Percentiles rank a stretch among this genome's conserved stretches.
These are phyloP conservation scores for Piper betle DNA, from an alignment of 164 flowering plant genomes.

Conservation along the genomic window DNA sequence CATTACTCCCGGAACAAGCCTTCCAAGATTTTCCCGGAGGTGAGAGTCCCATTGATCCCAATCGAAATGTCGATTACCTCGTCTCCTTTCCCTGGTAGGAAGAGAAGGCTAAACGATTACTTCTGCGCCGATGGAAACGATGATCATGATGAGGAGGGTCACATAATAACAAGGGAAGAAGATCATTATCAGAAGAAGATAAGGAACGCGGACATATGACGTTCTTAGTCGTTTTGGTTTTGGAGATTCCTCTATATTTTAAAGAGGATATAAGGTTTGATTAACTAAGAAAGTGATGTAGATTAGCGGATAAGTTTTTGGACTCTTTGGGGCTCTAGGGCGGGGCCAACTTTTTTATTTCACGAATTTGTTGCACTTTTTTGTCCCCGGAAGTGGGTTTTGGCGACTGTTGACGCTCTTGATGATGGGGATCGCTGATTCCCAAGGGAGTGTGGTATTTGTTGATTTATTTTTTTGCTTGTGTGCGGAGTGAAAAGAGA, in stretches of 20 bases:
- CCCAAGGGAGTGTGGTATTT: conserved; percentile 60
- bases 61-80: conserved; percentile 13
- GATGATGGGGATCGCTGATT: conserved; percentile 40
- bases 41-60: conserved; percentile 38
- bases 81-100: conserved; percentile 32
- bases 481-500: conserved; percentile 12
- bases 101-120: conserved; percentile 51
- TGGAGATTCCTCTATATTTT: conserved; percentile 28
- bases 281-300: conserved; percentile 23
- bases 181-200: conserved; percentile 7
- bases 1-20: conserved; percentile 19
- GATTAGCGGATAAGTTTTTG: conserved; percentile 1
- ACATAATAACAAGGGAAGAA: neutral
- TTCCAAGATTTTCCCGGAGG: conserved; percentile 35
- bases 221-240: conserved; percentile 15
- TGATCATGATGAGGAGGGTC: conserved; percentile 20
- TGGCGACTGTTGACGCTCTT: conserved; percentile 26
- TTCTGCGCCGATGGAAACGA: conserved; percentile 35
- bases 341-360: conserved; percentile 6
- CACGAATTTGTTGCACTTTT: neutral
- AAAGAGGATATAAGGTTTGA: conserved; percentile 22
- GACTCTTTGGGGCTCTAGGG: conserved; percentile 14
- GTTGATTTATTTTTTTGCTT: conserved; percentile 10
- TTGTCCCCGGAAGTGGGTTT: conserved; percentile 12
- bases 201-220: conserved; percentile 1